Conservation (phyloP, 331 rosid species). For the Telfairia occidentalis region DNA sequence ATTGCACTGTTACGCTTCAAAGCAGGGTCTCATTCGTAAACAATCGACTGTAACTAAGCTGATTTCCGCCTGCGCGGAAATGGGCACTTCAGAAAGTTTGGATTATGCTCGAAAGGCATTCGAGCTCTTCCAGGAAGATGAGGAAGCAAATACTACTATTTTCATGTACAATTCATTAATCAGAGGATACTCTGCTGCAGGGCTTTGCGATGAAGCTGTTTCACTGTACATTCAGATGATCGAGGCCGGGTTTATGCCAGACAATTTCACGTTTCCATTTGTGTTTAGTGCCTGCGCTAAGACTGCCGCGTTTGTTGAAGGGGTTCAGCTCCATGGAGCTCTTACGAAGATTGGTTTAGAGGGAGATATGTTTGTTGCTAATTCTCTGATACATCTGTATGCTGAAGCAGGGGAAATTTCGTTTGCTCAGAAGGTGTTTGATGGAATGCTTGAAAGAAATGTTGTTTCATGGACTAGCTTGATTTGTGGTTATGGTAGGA, state of each 20-base stretch:
- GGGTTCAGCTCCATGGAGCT: conserved; percentile 59
- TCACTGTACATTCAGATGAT: conserved; percentile 35
- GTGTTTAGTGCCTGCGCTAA: conserved; percentile 56
- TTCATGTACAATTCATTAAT: conserved; percentile 46
- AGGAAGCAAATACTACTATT: conserved; percentile 16
- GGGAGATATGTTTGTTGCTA: conserved; percentile 44
- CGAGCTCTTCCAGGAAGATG: conserved; percentile 22
- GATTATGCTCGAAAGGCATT: conserved; percentile 37
- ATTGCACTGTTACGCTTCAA: conserved; percentile 40
- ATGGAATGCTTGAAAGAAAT: conserved; percentile 61
- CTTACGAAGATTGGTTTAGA: conserved; percentile 53
- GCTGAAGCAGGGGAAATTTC: conserved; percentile 41
- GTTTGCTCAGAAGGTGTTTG: conserved; percentile 56
- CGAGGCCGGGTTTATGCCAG: conserved; percentile 43
- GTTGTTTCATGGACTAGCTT: conserved; percentile 86
- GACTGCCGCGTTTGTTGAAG: conserved; percentile 37
- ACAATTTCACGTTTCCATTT: conserved; percentile 62
- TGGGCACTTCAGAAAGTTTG: conserved; percentile 52
- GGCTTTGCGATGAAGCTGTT: conserved; percentile 42
- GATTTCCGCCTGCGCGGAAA: conserved; percentile 28
- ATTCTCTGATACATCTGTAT: conserved; percentile 61
- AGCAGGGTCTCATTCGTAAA: conserved; percentile 37
- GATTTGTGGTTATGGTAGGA: conserved; percentile 62
- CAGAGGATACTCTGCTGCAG: conserved; percentile 51
- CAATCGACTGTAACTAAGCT: conserved; percentile 31